Evolutionary conservation across 2,329 filamentous ascomycete genomes (phyloP).

Genomic region (Akanthomyces uredinophilus): DNA sequence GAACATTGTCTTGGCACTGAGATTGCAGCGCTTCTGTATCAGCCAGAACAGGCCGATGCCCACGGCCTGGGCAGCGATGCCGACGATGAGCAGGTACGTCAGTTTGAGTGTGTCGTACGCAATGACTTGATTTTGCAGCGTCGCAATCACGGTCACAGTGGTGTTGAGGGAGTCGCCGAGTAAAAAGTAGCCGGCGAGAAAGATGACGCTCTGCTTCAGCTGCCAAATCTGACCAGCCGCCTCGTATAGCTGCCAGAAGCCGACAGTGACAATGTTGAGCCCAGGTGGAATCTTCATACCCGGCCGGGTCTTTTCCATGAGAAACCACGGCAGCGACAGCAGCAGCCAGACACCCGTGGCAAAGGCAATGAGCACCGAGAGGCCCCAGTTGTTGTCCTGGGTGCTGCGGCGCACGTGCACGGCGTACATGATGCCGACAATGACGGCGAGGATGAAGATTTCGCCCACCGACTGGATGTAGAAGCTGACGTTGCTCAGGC

Average conservation of each 20-base stretch:
- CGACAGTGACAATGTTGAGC: constrained; percentile 49
- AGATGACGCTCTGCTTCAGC: constrained; percentile 60
- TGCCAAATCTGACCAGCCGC: constrained; percentile 57
- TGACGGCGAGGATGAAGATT: constrained; percentile 57
- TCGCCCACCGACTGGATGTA: constrained; percentile 59
- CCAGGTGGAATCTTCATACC: constrained; percentile 40
- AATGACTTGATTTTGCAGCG: constrained; percentile 60
- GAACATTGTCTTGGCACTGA: constrained; percentile 65
- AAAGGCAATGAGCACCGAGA: constrained; percentile 61
- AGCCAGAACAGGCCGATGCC: constrained; percentile 60
- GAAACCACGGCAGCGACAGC: constrained; percentile 61
- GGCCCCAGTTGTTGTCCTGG: constrained; percentile 60
- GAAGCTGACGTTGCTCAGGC: constrained; percentile 59
- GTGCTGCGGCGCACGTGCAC: constrained; percentile 54
- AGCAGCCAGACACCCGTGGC: constrained; percentile 59
- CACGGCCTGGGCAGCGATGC: constrained; percentile 56
- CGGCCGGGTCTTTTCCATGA: constrained; percentile 58
- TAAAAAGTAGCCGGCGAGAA: constrained; percentile 62
- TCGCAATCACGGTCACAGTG: constrained; percentile 62
- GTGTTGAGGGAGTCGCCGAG: constrained; percentile 67
- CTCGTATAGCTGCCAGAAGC: constrained; percentile 56
- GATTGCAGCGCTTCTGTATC: constrained; percentile 52
- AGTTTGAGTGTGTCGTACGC: constrained; percentile 59
- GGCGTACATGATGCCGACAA: constrained; percentile 59
- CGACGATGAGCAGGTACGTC: constrained; percentile 62